Evolutionary conservation across 345 rosid species (phyloP).

Genomic region (Lumnitzera racemosa): DNA sequence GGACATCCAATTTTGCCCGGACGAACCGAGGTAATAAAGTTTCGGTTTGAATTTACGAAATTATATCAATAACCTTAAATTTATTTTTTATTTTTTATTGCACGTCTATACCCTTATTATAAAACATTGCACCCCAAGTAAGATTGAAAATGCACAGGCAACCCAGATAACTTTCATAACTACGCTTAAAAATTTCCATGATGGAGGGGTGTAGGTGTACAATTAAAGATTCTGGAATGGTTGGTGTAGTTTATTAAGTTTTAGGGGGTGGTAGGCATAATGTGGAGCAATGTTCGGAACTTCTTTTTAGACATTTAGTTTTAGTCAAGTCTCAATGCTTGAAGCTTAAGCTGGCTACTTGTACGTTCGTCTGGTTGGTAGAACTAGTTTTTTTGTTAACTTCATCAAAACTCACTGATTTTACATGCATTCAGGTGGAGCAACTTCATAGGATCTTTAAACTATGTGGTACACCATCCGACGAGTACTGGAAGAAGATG

Average conservation of each 20-base stretch:
- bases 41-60: not conserved
- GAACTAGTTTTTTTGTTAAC: not conserved
- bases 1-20: slow-evolving; percentile 54
- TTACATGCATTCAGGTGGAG: slow-evolving; percentile 45
- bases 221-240: too few species aligned
- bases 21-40: slow-evolving; percentile 40
- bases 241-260: too few species aligned
- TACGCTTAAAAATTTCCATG: too few species aligned
- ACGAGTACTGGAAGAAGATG: slow-evolving; percentile 78
- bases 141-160: too few species aligned
- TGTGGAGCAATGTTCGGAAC: not conserved
- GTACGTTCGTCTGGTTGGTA: too few species aligned
- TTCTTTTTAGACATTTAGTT: not conserved
- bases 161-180: too few species aligned
- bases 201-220: too few species aligned
- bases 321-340: not conserved
- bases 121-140: too few species aligned
- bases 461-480: slow-evolving; percentile 82
- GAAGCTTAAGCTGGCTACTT: too few species aligned
- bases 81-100: too few species aligned
- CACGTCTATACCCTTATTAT: too few species aligned
- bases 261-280: not conserved
- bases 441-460: slow-evolving; percentile 80
- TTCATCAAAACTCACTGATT: not conserved
- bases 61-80: not conserved